These are phyloP conservation scores for Tetrapyrgos nigripes DNA, from an alignment of 1,284 basidiomycete genomes.

Conservation along the genomic window DNA sequence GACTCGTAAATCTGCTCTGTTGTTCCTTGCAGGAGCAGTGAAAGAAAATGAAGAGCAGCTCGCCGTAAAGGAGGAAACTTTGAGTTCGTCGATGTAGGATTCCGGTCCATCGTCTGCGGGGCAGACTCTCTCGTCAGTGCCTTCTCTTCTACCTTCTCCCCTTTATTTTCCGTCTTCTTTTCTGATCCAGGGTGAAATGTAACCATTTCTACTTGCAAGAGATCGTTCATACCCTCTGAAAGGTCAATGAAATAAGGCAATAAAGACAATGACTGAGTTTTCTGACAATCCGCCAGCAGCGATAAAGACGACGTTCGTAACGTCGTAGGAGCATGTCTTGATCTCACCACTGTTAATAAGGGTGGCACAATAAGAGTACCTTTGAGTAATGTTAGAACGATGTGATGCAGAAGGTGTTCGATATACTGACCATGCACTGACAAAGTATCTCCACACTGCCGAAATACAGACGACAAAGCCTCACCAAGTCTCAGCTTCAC, in stretches of 20 bases:
- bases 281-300: constrained; percentile 76
- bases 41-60: constrained; percentile 82
- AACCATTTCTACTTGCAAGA: constrained; percentile 79
- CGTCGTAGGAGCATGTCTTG: constrained; percentile 66
- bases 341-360: constrained; percentile 66
- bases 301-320: constrained; percentile 86
- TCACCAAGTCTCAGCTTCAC: constrained; percentile 86
- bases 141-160: constrained; percentile 10
- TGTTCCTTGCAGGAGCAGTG: constrained; percentile 63
- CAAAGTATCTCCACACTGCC: constrained; percentile 75
- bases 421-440: constrained; percentile 67
- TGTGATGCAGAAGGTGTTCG: not conserved
- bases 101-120: constrained; percentile 50
- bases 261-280: constrained; percentile 67
- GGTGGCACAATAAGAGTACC: constrained; percentile 77
- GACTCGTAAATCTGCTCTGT: constrained; percentile 55
- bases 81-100: constrained; percentile 61
- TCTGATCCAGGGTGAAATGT: no score
- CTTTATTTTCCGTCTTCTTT: not conserved
- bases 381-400: constrained; percentile 34
- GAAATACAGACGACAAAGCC: constrained; percentile 83
- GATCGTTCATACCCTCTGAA: constrained; percentile 72
- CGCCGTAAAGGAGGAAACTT: constrained; percentile 84
- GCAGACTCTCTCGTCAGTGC: not conserved
- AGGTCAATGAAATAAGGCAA: constrained; percentile 70